Percentiles rank a stretch among this genome's conserved stretches.
phyloP scores from a whole-genome alignment of 2,329 filamentous ascomycete species.

The Emergomyces orientalis region DNA sequence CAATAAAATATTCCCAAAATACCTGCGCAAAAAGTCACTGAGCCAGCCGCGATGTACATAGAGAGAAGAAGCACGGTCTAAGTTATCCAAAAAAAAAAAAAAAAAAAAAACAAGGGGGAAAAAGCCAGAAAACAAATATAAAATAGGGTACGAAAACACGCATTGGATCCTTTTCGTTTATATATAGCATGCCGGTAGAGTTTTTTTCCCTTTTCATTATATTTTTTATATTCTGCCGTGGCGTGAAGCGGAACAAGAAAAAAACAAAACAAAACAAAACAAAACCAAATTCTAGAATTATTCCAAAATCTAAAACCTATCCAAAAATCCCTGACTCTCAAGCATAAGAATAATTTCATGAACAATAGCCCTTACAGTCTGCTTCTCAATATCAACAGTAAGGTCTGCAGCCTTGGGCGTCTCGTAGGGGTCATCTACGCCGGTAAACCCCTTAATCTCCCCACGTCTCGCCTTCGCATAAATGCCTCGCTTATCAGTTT shows the following conservation, averaged over 20 bases:
- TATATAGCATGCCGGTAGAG: not conserved
- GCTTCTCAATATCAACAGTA: slow-evolving; percentile 74
- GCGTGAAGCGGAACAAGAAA: not conserved
- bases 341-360: slow-evolving; percentile 93
- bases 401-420: slow-evolving; percentile 69
- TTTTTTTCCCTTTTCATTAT: not conserved
- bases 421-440: slow-evolving; percentile 97
- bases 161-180: slow-evolving; percentile 26
- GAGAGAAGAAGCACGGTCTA: not conserved
- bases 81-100: not conserved
- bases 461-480: slow-evolving; percentile 76
- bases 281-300: slow-evolving; percentile 38
- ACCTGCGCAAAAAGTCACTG: not conserved
- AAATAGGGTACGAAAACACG: not conserved
- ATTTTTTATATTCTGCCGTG: slow-evolving; percentile 39
- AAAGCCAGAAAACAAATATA: not conserved
- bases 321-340: slow-evolving; percentile 80
- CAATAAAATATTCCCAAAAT: not conserved
- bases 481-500: slow-evolving; percentile 86
- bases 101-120: not conserved
- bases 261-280: not conserved
- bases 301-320: slow-evolving; percentile 44
- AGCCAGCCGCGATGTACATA: not conserved
- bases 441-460: slow-evolving; percentile 96
- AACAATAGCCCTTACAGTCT: slow-evolving; percentile 81